Evolutionary conservation across 805 yeast species (phyloP).

Genomic region (Saturnispora zaruensis): DNA sequence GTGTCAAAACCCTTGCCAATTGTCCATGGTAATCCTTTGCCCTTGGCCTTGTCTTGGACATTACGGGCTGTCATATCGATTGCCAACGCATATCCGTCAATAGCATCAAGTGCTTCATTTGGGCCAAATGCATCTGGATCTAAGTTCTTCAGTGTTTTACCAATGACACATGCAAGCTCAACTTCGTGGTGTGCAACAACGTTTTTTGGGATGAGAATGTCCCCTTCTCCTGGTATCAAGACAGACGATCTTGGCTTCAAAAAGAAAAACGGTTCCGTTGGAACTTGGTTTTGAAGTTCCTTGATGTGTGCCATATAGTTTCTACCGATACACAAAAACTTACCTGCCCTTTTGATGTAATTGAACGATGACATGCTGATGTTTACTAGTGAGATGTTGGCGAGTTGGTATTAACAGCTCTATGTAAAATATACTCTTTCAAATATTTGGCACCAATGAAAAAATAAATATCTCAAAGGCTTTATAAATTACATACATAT

Average conservation of each 20-base stretch:
- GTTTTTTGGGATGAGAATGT: constrained; percentile 77
- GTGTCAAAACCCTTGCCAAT: constrained; percentile 97
- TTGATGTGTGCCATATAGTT: constrained; percentile 94
- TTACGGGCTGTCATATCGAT: constrained; percentile 94
- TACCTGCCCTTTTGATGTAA: constrained; percentile 57
- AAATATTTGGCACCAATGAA: not conserved
- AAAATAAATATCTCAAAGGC: not conserved
- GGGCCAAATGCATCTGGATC: constrained; percentile 47
- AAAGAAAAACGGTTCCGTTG: constrained; percentile 86
- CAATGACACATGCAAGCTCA: constrained; percentile 76
- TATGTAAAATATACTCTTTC: too few relatives aligned
- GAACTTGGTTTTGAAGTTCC: constrained; percentile 75
- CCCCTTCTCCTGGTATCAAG: constrained; percentile 58
- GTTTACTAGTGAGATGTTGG: not conserved
- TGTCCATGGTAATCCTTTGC: constrained; percentile 93
- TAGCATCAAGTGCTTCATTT: constrained; percentile 64
- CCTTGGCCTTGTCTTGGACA: constrained; percentile 90
- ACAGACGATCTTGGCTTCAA: constrained; percentile 81
- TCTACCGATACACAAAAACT: constrained; percentile 91
- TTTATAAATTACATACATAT: not conserved
- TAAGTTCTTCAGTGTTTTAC: constrained; percentile 53
- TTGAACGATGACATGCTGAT: constrained; percentile 33
- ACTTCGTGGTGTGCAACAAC: constrained; percentile 84
- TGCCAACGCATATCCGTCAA: constrained; percentile 83
- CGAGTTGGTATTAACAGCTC: not conserved